Evolutionary conservation across 2,329 filamentous ascomycete genomes (phyloP).

Genomic region (Stachybotrys chlorohalonatus): DNA sequence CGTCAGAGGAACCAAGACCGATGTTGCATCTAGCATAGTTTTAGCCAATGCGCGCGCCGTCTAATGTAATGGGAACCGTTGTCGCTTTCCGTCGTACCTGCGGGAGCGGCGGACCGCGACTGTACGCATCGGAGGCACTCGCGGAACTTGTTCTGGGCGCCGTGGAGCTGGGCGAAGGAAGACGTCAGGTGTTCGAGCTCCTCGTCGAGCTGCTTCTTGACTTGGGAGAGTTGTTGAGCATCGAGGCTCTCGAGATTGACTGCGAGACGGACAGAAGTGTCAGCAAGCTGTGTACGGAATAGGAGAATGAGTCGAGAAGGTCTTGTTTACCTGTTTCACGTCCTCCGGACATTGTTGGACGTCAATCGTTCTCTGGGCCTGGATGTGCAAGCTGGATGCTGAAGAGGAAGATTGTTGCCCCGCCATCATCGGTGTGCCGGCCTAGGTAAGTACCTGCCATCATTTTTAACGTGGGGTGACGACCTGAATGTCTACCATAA

Average conservation of each 20-base stretch:
- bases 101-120: conserved; percentile 20
- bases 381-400: neutral
- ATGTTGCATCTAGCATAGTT: conserved; percentile 26
- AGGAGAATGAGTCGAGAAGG: neutral
- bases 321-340: conserved; percentile 20
- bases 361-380: neutral
- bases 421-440: neutral
- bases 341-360: conserved; percentile 20
- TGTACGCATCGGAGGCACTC: conserved; percentile 78
- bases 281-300: neutral
- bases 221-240: conserved; percentile 74
- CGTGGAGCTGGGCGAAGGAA: conserved; percentile 83
- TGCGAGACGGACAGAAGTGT: conserved; percentile 12
- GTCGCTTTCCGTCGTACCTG: conserved; percentile 14
- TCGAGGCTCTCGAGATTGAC: conserved; percentile 67
- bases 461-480: neutral
- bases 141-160: conserved; percentile 82
- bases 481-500: neutral
- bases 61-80: neutral
- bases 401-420: neutral
- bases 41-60: neutral
- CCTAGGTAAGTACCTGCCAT: no score
- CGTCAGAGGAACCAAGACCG: conserved; percentile 85
- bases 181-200: conserved; percentile 90
- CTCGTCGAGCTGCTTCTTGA: conserved; percentile 94